These are phyloP conservation scores for Fusarium sp. DNA, from an alignment of 2,329 filamentous ascomycete species.

Conservation along the genomic window DNA sequence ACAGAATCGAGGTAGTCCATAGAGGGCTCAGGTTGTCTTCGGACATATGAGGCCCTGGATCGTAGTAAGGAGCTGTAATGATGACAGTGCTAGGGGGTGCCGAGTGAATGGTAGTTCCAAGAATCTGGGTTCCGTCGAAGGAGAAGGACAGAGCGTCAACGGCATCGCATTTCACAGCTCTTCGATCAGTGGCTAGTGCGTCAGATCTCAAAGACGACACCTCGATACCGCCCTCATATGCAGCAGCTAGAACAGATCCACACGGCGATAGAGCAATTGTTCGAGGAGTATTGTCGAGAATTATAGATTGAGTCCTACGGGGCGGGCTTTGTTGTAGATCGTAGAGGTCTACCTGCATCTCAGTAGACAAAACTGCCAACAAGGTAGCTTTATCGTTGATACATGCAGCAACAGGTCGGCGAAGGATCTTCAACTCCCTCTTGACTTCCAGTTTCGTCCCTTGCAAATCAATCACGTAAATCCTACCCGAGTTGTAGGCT, in stretches of 20 bases:
- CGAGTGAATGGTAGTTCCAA: constrained; percentile 79
- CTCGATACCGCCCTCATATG: constrained; percentile 90
- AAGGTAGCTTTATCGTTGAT: constrained; percentile 83
- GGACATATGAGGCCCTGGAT: constrained; percentile 74
- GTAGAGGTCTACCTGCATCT: constrained; percentile 90
- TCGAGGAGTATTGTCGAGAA: constrained; percentile 82
- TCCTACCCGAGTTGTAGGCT: constrained; percentile 86
- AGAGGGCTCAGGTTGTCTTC: constrained; percentile 79
- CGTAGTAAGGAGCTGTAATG: constrained; percentile 83
- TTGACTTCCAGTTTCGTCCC: constrained; percentile 72
- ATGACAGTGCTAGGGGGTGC: constrained; percentile 78
- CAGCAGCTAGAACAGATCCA: constrained; percentile 84
- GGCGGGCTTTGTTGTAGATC: constrained; percentile 74
- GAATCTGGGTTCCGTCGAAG: constrained; percentile 80
- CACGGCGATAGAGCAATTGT: constrained; percentile 85
- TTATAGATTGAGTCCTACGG: constrained; percentile 78
- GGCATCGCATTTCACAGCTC: constrained; percentile 82
- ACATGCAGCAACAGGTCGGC: constrained; percentile 80
- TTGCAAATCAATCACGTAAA: constrained; percentile 81
- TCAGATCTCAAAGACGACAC: constrained; percentile 79
- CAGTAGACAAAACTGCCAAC: constrained; percentile 83
- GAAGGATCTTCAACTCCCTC: constrained; percentile 83
- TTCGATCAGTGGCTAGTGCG: constrained; percentile 74
- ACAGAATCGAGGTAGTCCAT: constrained; percentile 89
- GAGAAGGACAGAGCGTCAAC: constrained; percentile 83